These are phyloP conservation scores for Starmerella sp. DNA, from an alignment of 805 yeast species.

Conservation along the genomic window DNA sequence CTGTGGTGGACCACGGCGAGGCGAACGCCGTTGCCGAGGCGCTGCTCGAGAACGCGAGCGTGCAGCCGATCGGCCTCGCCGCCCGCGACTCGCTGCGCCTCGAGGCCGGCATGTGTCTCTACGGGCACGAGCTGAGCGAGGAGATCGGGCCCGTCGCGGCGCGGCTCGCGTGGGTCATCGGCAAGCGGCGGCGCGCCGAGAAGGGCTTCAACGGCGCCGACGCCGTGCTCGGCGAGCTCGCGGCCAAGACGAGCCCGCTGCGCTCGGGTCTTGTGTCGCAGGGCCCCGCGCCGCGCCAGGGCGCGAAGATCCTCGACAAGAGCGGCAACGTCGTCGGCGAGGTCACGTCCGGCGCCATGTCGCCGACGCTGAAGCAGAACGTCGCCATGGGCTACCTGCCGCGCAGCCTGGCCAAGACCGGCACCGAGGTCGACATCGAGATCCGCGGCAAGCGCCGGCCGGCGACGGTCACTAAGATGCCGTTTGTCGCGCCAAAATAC, in stretches of 20 bases:
- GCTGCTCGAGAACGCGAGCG: constrained; percentile 41
- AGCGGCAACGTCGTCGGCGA: constrained; percentile 44
- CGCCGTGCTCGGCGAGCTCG: constrained; percentile 57
- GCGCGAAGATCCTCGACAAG: constrained; percentile 52
- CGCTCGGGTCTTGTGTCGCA: constrained; percentile 63
- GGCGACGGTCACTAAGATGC: constrained; percentile 69
- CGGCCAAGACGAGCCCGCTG: constrained; percentile 46
- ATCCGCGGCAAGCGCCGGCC: constrained; percentile 75
- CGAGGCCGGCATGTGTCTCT: constrained; percentile 97
- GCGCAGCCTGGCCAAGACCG: constrained; percentile 58
- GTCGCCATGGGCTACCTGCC: constrained; percentile 86
- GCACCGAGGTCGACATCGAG: constrained; percentile 59
- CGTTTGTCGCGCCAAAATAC: constrained; percentile 68
- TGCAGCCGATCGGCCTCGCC: constrained; percentile 90
- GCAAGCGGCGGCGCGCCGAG: constrained; percentile 57
- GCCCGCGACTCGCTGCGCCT: constrained; percentile 91
- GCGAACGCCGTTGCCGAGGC: constrained; percentile 53
- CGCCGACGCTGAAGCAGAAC: constrained; percentile 64
- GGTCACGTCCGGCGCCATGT: constrained; percentile 52
- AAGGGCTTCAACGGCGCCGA: constrained; percentile 63
- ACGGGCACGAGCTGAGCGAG: constrained; percentile 84
- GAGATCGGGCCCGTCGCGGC: constrained; percentile 78
- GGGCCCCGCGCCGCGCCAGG: constrained; percentile 92
- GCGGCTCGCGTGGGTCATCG: constrained; percentile 78
- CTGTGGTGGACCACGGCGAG: constrained; percentile 45